A percentile compares a stretch with the other conserved stretches of the same genome.
Conservation (phyloP, 768 basidiomycete genomes). For the Tricholoma matsutake region DNA sequence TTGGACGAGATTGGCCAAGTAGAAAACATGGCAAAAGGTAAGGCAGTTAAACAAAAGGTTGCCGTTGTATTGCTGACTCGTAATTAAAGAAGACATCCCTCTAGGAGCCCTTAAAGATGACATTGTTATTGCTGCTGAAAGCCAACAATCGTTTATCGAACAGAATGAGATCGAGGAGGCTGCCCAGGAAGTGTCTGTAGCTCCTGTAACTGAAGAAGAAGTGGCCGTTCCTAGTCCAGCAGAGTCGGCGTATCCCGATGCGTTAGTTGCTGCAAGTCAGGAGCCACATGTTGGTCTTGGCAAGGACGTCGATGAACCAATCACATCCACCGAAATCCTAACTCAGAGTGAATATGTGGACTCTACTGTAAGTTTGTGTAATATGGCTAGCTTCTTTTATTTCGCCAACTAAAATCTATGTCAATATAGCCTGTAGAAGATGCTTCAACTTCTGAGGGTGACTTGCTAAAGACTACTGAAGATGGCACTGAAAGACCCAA, state of each 20-base stretch:
- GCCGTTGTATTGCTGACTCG: background rate
- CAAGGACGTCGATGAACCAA: background rate
- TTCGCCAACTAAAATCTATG: background rate
- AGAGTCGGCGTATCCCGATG: background rate
- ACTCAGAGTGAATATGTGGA: background rate
- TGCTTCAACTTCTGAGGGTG: background rate
- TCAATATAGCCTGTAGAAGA: background rate
- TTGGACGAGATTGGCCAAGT: background rate
- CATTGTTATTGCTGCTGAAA: background rate
- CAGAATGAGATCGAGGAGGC: background rate
- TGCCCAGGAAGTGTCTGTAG: background rate
- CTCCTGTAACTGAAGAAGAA: background rate
- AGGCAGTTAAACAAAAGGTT: background rate
- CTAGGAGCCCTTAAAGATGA: background rate
- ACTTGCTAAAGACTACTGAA: background rate
- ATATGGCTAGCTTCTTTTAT: background rate
- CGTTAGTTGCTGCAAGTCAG: background rate
- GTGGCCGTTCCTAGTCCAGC: background rate
- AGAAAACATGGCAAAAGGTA: background rate
- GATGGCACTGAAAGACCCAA: slow-evolving; percentile 40
- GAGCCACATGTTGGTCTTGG: background rate
- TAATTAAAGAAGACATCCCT: background rate
- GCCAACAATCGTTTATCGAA: background rate
- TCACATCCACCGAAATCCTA: background rate
- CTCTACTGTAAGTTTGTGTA: background rate